Evolutionary conservation across 2,329 filamentous ascomycete genomes (phyloP).

Genomic region (Aspergillus aculeatus): DNA sequence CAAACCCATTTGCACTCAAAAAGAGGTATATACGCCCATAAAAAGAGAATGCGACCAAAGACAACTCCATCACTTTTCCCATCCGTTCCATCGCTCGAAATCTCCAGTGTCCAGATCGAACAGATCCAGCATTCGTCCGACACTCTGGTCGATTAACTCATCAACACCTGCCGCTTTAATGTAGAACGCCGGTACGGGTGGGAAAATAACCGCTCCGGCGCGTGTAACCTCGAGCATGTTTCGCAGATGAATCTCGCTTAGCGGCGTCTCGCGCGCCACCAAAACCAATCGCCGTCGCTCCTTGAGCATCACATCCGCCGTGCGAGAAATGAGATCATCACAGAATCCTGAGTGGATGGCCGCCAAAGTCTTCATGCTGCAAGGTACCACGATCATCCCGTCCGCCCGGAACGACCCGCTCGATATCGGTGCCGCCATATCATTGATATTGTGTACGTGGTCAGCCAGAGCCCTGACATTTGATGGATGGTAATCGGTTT

Average conservation of each 20-base stretch:
- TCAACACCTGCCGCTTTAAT: conserved; percentile 41
- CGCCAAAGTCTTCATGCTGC: conserved; percentile 51
- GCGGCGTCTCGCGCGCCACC: conserved; percentile 46
- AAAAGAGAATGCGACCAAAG: not conserved
- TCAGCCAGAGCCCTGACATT: conserved; percentile 43
- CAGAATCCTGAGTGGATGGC: conserved; percentile 43
- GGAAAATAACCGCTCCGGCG: conserved; percentile 45
- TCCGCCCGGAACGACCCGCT: conserved; percentile 47
- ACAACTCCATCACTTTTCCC: not conserved
- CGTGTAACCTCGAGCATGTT: conserved; percentile 47
- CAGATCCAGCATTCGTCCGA: conserved; percentile 49
- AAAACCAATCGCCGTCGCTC: conserved; percentile 44
- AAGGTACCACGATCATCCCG: conserved; percentile 51
- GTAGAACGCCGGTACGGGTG: conserved; percentile 49
- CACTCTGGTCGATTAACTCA: conserved; percentile 47
- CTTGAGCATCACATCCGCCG: conserved; percentile 50
- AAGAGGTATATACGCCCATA: not conserved
- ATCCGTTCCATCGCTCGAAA: conserved; percentile 29
- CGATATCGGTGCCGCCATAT: conserved; percentile 48
- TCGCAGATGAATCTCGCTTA: conserved; percentile 48
- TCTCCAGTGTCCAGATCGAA: conserved; percentile 44
- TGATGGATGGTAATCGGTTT: conserved; percentile 42
- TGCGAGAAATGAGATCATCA: conserved; percentile 48
- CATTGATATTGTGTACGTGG: conserved; percentile 41
- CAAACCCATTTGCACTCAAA: not conserved